Conservation (phyloP, 495 filamentous ascomycete species). For the Aspergillus coremiiformis region DNA sequence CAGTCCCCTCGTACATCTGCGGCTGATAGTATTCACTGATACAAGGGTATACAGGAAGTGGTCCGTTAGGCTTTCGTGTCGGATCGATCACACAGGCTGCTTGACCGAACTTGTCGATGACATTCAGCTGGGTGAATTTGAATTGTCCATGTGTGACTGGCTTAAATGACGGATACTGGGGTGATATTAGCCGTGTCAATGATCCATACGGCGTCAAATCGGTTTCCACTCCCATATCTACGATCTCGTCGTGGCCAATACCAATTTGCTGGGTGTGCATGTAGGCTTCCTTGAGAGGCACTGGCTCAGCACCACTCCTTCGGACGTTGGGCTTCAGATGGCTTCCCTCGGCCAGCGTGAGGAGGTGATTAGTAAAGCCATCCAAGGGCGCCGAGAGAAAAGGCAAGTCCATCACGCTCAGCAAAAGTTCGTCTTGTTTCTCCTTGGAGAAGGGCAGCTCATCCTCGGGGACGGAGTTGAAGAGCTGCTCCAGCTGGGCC, state of each 20-base stretch:
- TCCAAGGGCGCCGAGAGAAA: slow-evolving; percentile 31
- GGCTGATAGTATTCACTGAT: slow-evolving; percentile 19
- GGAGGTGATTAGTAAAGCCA: slow-evolving; percentile 36
- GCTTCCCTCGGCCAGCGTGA: slow-evolving; percentile 32
- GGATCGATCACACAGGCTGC: slow-evolving; percentile 25
- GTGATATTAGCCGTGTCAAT: slow-evolving; percentile 13
- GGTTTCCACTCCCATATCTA: too few relatives aligned
- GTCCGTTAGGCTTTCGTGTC: too few relatives aligned
- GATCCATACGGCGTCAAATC: too few relatives aligned
- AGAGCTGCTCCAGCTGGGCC: slow-evolving; percentile 26
- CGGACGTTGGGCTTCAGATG: slow-evolving; percentile 38
- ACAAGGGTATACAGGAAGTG: slow-evolving; percentile 22
- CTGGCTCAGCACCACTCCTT: too few relatives aligned
- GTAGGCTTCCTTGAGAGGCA: too few relatives aligned
- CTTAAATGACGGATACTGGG: too few relatives aligned
- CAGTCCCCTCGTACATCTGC: slow-evolving; percentile 6
- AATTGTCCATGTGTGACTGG: slow-evolving; percentile 43
- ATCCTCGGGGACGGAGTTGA: slow-evolving; percentile 16
- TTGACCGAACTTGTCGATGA: slow-evolving; percentile 47
- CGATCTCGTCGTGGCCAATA: too few relatives aligned
- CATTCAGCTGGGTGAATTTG: slow-evolving; percentile 39
- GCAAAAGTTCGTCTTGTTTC: too few relatives aligned
- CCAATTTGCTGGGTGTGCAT: too few relatives aligned
- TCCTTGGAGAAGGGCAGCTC: slow-evolving; percentile 28
- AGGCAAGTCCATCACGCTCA: too few relatives aligned